Conservation (phyloP, 352 stramenopile species). For the Phytophthora quininea region DNA sequence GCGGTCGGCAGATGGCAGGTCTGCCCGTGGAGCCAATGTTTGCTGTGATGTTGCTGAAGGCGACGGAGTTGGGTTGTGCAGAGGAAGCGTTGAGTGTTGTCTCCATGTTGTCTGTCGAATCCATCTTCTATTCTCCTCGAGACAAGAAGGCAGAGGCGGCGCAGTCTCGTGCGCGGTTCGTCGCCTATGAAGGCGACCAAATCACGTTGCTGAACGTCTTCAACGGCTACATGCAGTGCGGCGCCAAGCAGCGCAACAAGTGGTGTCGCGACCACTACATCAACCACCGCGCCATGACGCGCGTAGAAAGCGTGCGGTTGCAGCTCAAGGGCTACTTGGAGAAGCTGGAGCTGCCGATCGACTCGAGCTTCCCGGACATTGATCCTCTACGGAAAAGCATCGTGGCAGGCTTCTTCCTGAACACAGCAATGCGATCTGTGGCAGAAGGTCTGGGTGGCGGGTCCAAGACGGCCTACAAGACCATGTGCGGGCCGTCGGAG, state of each 20-base stretch:
- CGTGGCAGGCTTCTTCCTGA: conserved; percentile 88
- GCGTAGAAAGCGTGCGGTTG: conserved; percentile 81
- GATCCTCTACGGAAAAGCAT: conserved; percentile 89
- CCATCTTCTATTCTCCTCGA: conserved; percentile 87
- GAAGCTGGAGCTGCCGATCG: conserved; percentile 70
- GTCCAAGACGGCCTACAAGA: conserved; percentile 88
- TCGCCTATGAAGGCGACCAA: conserved; percentile 86
- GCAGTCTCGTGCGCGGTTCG: conserved; percentile 77
- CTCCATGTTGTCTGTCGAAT: conserved; percentile 91
- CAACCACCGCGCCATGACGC: conserved; percentile 82
- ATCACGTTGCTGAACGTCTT: conserved; percentile 87
- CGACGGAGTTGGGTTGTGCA: conserved; percentile 76
- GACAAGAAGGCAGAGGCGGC: conserved; percentile 87
- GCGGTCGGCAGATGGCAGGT: conserved; percentile 84
- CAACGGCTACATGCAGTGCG: conserved; percentile 76
- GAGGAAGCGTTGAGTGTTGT: conserved; percentile 88
- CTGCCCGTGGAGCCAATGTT: conserved; percentile 91
- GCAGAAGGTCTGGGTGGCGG: conserved; percentile 57
- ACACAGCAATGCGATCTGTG: conserved; percentile 88
- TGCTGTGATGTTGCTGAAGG: conserved; percentile 87
- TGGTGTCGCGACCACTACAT: conserved; percentile 90
- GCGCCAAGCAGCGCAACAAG: conserved; percentile 81
- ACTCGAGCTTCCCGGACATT: conserved; percentile 76
- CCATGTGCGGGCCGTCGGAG: conserved; percentile 81
- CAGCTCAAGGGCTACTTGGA: conserved; percentile 78